These are phyloP conservation scores for Sporothrix brunneoviolacea DNA, from an alignment of 2,329 filamentous ascomycete species.

Conservation along the genomic window DNA sequence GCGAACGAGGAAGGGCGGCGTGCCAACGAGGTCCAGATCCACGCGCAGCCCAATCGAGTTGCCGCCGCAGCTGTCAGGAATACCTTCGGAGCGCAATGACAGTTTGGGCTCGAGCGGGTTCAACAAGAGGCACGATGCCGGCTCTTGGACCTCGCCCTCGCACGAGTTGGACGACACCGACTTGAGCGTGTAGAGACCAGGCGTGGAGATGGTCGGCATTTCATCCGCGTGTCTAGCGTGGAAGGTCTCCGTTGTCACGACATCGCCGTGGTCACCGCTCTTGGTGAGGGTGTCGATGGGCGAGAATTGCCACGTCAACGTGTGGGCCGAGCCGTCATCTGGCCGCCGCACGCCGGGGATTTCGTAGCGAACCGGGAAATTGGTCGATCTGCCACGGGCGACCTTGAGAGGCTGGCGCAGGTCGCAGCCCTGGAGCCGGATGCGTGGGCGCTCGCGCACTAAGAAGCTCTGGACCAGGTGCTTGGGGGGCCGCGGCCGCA, in stretches of 20 bases:
- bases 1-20: constrained; percentile 77
- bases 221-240: constrained; percentile 56
- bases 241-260: constrained; percentile 51
- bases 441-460: constrained; percentile 78
- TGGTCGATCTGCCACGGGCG: constrained; percentile 62
- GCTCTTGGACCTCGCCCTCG: constrained; percentile 82
- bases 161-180: constrained; percentile 76
- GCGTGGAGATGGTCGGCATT: constrained; percentile 61
- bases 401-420: constrained; percentile 75
- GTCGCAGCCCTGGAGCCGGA: constrained; percentile 68
- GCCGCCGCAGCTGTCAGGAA: constrained; percentile 91
- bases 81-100: constrained; percentile 66
- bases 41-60: constrained; percentile 87
- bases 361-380: constrained; percentile 65
- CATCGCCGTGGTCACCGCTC: constrained; percentile 61
- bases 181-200: constrained; percentile 81
- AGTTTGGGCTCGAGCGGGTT: constrained; percentile 86
- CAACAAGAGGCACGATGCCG: constrained; percentile 83
- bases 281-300: constrained; percentile 62
- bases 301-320: constrained; percentile 75
- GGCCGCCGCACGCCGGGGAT: constrained; percentile 51
- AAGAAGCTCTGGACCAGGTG: constrained; percentile 69
- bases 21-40: constrained; percentile 83
- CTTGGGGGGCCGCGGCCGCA: constrained; percentile 49
- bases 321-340: constrained; percentile 55